Conservation (phyloP, 2,329 filamentous ascomycete species). For the Neopestalotiopsis sp. region DNA sequence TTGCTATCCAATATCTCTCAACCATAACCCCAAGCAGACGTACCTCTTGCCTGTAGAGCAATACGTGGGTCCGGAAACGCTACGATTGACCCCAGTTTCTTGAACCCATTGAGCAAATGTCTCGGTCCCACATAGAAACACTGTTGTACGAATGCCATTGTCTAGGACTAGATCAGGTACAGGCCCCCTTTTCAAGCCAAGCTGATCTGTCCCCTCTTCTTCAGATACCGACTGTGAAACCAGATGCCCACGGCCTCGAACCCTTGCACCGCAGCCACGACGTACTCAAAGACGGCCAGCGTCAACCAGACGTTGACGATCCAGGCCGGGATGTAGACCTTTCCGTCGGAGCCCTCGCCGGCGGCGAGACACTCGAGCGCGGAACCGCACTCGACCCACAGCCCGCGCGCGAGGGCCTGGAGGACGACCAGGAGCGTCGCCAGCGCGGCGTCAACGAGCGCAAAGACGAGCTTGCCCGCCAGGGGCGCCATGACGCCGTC, state of each 20-base stretch:
- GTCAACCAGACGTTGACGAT: constrained; percentile 18
- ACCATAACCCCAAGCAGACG: too few relatives aligned
- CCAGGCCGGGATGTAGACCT: constrained; percentile 15
- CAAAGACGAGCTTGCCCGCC: constrained; percentile 17
- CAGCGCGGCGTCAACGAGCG: constrained; percentile 13
- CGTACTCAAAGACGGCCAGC: constrained; percentile 16
- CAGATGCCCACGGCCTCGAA: constrained; percentile 19
- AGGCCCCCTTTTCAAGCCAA: constrained; percentile 1
- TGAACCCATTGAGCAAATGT: too few relatives aligned
- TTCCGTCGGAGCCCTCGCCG: neutral
- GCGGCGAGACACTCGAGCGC: neutral
- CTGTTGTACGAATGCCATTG: too few relatives aligned
- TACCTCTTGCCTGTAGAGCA: too few relatives aligned
- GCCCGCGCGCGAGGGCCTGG: constrained; percentile 9
- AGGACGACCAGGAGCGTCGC: constrained; percentile 19
- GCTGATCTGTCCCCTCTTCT: constrained; percentile 20
- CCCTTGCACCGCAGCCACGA: constrained; percentile 13
- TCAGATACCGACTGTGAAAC: constrained; percentile 19
- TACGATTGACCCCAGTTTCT: too few relatives aligned
- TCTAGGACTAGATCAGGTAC: too few relatives aligned
- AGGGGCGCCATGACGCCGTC: constrained; percentile 20
- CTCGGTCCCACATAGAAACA: too few relatives aligned
- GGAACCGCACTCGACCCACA: constrained; percentile 15
- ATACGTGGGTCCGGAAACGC: too few relatives aligned
- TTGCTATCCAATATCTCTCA: too few relatives aligned